Evolutionary conservation across 2,329 filamentous ascomycete species (phyloP).

Genomic region (Penicillium sp.): DNA sequence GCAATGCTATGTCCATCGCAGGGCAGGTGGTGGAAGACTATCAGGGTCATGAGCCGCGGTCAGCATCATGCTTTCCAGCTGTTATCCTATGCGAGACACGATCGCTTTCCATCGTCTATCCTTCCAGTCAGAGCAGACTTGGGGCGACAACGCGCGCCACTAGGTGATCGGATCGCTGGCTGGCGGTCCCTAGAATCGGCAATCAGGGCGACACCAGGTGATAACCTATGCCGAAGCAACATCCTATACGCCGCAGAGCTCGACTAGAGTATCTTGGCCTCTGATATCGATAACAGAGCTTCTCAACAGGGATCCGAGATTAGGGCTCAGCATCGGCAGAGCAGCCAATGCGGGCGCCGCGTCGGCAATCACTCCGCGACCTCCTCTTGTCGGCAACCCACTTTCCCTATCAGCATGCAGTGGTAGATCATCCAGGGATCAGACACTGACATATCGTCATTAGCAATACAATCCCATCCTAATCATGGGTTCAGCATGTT

Average conservation of each 20-base stretch:
- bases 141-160: slow-evolving; percentile 5
- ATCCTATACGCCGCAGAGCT: neutral
- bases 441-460: slow-evolving; percentile 3
- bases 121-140: neutral
- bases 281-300: slow-evolving; percentile 1
- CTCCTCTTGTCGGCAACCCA: slow-evolving; percentile 13
- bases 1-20: too few species aligned
- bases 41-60: too few species aligned
- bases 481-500: slow-evolving; percentile 4
- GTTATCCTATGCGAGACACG: too few species aligned
- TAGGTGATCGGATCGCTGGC: slow-evolving; percentile 1
- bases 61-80: too few species aligned
- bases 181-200: slow-evolving; percentile 9
- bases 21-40: too few species aligned
- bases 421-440: neutral
- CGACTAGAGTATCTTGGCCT: neutral
- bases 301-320: slow-evolving; percentile 7
- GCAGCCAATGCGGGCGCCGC: slow-evolving; percentile 13
- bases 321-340: slow-evolving; percentile 15
- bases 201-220: slow-evolving; percentile 1
- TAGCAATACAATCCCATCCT: slow-evolving; percentile 2
- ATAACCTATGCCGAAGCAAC: slow-evolving; percentile 4
- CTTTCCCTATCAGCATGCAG: slow-evolving; percentile 4
- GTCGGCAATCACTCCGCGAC: slow-evolving; percentile 16
- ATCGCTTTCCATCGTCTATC: neutral